Percentiles rank a stretch among this genome's conserved stretches.
These are phyloP conservation scores for Pythium brassicae DNA, from an alignment of 352 stramenopile species.

Conservation along the genomic window DNA sequence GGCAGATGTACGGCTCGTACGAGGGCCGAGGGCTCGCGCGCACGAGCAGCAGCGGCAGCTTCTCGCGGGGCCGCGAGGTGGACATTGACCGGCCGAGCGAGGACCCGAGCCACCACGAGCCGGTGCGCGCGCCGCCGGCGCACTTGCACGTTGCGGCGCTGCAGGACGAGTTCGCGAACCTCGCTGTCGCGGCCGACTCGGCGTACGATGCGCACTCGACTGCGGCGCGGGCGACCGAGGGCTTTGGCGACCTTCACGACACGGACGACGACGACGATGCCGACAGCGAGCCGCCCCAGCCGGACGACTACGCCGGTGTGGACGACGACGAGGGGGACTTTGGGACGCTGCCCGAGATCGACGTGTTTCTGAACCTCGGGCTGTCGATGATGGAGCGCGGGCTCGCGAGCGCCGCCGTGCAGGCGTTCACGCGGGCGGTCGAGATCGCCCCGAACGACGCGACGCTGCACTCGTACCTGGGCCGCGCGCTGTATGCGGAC, in stretches of 20 bases:
- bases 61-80: constrained; percentile 34
- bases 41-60: constrained; percentile 29
- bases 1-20: constrained; percentile 39
- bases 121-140: background rate
- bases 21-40: constrained; percentile 21
- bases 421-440: constrained; percentile 78
- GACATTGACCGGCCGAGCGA: constrained; percentile 25
- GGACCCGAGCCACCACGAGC: background rate
- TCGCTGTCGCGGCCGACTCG: constrained; percentile 37
- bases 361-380: constrained; percentile 77
- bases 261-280: constrained; percentile 48
- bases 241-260: constrained; percentile 33
- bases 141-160: constrained; percentile 24
- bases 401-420: constrained; percentile 64
- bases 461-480: constrained; percentile 74
- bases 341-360: constrained; percentile 66
- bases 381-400: constrained; percentile 83
- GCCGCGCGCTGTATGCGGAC: constrained; percentile 79
- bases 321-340: constrained; percentile 67
- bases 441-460: constrained; percentile 76
- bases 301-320: constrained; percentile 46
- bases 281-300: constrained; percentile 44
- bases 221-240: constrained; percentile 23
- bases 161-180: constrained; percentile 42
- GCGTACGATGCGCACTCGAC: constrained; percentile 54